These are phyloP conservation scores for Danielia oregonensis DNA, from an alignment of 805 yeast species.

Conservation along the genomic window DNA sequence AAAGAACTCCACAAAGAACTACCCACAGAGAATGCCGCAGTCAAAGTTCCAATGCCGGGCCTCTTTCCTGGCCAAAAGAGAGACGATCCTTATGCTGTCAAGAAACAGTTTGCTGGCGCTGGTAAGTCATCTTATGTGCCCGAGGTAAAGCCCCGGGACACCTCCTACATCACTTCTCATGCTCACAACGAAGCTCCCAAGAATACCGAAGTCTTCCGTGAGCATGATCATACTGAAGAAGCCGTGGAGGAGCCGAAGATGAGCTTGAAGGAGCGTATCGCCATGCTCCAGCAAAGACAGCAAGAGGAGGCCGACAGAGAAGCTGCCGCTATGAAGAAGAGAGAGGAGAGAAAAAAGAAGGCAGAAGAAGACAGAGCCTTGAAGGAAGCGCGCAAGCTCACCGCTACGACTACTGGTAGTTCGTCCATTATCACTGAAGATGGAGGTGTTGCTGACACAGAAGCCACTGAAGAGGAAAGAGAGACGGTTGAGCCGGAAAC, in stretches of 20 bases:
- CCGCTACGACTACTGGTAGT: constrained; percentile 2
- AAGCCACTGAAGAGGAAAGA: neutral
- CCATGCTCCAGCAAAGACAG: constrained; percentile 75
- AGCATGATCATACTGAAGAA: constrained; percentile 14
- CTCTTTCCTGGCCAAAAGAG: constrained; percentile 29
- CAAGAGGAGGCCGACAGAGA: constrained; percentile 74
- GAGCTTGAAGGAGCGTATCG: constrained; percentile 84
- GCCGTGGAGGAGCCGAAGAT: constrained; percentile 64
- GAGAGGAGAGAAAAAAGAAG: constrained; percentile 46
- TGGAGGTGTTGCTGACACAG: neutral
- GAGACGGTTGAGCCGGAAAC: constrained; percentile 5
- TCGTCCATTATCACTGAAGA: neutral
- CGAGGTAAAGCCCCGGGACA: constrained; percentile 39
- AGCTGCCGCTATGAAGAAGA: constrained; percentile 52
- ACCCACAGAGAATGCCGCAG: neutral
- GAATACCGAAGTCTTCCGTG: constrained; percentile 12
- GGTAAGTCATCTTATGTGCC: constrained; percentile 62
- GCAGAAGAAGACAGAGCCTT: constrained; percentile 18
- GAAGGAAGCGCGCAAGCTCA: constrained; percentile 3
- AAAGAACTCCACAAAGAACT: no score
- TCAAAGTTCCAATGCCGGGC: constrained; percentile 16
- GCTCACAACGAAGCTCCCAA: constrained; percentile 24
- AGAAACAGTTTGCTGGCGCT: constrained; percentile 52
- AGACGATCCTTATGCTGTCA: constrained; percentile 45
- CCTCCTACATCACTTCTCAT: constrained; percentile 27